Evolutionary conservation across 2,329 filamentous ascomycete genomes (phyloP).

Genomic region (Fusarium sp.): DNA sequence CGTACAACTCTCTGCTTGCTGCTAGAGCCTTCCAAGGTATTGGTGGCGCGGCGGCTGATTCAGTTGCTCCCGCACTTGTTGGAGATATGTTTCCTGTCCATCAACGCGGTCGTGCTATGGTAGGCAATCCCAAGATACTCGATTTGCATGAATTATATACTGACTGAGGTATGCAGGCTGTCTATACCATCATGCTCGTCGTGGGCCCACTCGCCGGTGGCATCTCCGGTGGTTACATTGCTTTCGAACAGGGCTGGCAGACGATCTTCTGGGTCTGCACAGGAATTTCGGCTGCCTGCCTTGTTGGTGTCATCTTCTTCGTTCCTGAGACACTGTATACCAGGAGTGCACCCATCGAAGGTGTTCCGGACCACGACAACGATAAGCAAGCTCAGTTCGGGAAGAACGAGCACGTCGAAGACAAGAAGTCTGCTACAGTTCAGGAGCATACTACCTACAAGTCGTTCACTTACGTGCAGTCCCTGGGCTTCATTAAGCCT

Average conservation of each 20-base stretch:
- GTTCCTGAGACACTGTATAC: conserved; percentile 53
- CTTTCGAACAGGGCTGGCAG: conserved; percentile 49
- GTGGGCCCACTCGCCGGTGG: conserved; percentile 52
- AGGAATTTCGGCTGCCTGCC: conserved; percentile 44
- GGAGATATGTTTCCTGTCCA: conserved; percentile 55
- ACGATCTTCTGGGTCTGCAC: conserved; percentile 51
- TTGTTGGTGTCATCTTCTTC: conserved; percentile 48
- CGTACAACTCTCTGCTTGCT: conserved; percentile 46
- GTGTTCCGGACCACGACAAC: not conserved
- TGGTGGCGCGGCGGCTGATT: conserved; percentile 52
- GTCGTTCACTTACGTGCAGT: conserved; percentile 14
- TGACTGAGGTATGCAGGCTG: conserved; percentile 26
- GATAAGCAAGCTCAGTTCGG: conserved; percentile 18
- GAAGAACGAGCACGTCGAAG: conserved; percentile 22
- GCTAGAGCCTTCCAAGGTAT: conserved; percentile 52
- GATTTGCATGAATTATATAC: no score
- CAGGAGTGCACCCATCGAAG: conserved; percentile 17
- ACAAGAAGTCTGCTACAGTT: not conserved
- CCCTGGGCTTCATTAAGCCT: conserved; percentile 27
- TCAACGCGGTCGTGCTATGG: conserved; percentile 53
- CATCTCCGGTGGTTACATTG: conserved; percentile 54
- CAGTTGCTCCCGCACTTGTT: conserved; percentile 50
- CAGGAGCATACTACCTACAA: not conserved
- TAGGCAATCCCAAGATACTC: not conserved
- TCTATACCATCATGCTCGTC: conserved; percentile 52